Percentiles rank a stretch among this genome's conserved stretches.
phyloP scores from a whole-genome alignment of 1,284 basidiomycete species.

The Leccinum subrobustum region DNA sequence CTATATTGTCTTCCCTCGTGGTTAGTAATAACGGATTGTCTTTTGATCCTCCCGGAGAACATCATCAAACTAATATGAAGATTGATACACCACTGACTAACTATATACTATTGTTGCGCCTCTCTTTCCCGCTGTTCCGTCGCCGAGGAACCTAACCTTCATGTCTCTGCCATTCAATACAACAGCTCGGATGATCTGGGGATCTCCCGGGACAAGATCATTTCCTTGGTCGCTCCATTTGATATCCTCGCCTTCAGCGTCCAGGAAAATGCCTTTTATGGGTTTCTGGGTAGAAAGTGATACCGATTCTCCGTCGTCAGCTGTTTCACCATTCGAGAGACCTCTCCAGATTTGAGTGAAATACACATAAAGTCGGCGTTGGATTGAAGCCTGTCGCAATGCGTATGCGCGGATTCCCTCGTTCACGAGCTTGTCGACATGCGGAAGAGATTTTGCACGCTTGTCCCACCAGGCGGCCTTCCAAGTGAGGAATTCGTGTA shows the following conservation, averaged over 20 bases:
- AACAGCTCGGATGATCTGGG: constrained; percentile 60
- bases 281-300: constrained; percentile 63
- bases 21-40: constrained; percentile 31
- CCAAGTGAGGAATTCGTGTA: no score
- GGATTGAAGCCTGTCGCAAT: no score
- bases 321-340: constrained; percentile 29
- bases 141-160: constrained; percentile 69
- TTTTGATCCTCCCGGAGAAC: neutral
- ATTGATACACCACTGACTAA: neutral
- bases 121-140: constrained; percentile 56
- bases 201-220: constrained; percentile 83
- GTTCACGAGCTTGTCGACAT: no score
- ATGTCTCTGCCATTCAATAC: constrained; percentile 69
- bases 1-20: constrained; percentile 38
- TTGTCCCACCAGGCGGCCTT: no score
- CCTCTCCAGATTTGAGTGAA: no score
- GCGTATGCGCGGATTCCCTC: no score
- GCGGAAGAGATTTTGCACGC: no score
- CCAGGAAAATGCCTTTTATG: constrained; percentile 85
- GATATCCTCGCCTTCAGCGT: constrained; percentile 69
- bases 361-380: no score
- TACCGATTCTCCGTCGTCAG: constrained; percentile 60
- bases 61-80: neutral
- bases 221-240: constrained; percentile 86
- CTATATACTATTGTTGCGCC: neutral